Percentiles rank a stretch among this genome's conserved stretches.
Evolutionary conservation across 768 basidiomycete genomes (phyloP).

Genomic region (Rickenella mellea): DNA sequence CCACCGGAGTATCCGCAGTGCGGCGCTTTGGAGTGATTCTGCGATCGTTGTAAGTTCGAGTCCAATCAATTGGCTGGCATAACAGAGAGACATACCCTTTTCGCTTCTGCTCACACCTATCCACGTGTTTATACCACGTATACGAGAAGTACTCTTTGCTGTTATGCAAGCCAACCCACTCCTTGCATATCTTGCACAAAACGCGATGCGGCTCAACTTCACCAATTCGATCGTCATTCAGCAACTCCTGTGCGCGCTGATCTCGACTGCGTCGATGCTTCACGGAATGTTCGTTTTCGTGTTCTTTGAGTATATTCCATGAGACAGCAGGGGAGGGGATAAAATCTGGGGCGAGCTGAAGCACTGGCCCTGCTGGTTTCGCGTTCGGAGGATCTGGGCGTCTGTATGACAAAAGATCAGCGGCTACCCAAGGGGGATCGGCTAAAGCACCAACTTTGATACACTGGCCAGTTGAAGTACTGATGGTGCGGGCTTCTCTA

Average conservation of each 20-base stretch:
- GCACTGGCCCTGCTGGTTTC: no score
- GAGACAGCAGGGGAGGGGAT: no score
- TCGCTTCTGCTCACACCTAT: neutral
- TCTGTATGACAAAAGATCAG: no score
- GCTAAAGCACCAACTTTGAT: no score
- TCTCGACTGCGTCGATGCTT: no score
- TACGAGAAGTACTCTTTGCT: neutral
- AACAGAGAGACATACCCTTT: neutral
- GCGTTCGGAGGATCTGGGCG: no score
- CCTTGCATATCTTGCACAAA: constrained; percentile 51
- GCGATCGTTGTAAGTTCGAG: neutral
- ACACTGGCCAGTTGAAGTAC: no score
- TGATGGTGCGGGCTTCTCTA: no score
- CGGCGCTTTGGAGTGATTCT: neutral
- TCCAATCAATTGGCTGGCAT: neutral
- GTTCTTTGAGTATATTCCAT: no score
- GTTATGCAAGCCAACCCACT: constrained; percentile 39
- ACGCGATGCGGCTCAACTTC: constrained; percentile 41
- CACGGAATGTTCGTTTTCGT: no score
- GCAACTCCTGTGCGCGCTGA: constrained; percentile 42
- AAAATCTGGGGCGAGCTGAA: no score
- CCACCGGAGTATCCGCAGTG: neutral
- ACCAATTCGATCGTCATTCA: neutral
- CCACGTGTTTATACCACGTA: neutral
- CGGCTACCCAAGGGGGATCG: no score